Conservation (phyloP, 1,284 basidiomycete genomes). For the Ustilago shanxiensis region DNA sequence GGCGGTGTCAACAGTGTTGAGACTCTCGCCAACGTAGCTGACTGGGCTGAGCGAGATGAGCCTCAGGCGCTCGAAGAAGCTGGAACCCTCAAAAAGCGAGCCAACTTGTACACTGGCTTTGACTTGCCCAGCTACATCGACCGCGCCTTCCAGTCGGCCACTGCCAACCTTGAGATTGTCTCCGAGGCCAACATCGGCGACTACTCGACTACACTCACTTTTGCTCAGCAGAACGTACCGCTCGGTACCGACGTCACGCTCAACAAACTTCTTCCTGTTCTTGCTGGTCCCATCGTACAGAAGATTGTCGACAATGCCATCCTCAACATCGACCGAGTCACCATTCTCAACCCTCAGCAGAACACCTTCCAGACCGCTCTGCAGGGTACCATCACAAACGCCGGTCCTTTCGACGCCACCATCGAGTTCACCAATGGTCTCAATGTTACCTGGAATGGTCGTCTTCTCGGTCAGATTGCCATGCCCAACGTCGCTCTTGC, state of each 20-base stretch:
- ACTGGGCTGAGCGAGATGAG: conserved; percentile 50
- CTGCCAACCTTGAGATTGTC: conserved; percentile 77
- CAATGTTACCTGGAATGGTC: conserved; percentile 77
- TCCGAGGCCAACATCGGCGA: conserved; percentile 77
- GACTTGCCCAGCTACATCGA: conserved; percentile 78
- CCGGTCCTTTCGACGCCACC: conserved; percentile 81
- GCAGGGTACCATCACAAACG: conserved; percentile 78
- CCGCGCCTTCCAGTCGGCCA: conserved; percentile 77
- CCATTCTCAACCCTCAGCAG: conserved; percentile 71
- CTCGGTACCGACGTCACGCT: conserved; percentile 77
- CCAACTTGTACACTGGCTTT: conserved; percentile 74
- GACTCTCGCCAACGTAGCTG: conserved; percentile 58
- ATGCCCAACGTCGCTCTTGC: conserved; percentile 74
- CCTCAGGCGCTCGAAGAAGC: conserved; percentile 29
- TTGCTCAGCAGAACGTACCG: conserved; percentile 76
- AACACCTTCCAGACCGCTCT: conserved; percentile 77
- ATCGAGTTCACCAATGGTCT: conserved; percentile 79
- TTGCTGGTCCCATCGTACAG: conserved; percentile 84
- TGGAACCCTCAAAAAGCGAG: conserved; percentile 72
- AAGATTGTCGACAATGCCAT: conserved; percentile 77
- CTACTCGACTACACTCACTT: conserved; percentile 77
- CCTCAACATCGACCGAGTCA: conserved; percentile 70
- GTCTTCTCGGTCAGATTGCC: conserved; percentile 76
- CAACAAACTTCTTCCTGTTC: conserved; percentile 78
- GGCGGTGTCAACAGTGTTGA: conserved; percentile 69